Evolutionary conservation across 345 rosid genomes (phyloP).

Genomic region (Camelina neglecta): DNA sequence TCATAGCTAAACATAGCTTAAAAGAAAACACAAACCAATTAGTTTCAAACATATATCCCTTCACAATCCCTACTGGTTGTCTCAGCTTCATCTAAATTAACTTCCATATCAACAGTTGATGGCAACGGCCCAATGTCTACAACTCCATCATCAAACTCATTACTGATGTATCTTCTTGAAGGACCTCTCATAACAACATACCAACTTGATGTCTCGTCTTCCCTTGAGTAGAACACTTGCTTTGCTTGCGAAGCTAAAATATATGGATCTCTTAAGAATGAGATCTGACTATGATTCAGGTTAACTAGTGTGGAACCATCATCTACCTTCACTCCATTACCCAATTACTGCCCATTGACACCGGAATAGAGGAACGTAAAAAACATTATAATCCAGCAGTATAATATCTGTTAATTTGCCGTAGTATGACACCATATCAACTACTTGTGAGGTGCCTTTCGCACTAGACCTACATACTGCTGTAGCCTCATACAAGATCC

Average conservation of each 20-base stretch:
- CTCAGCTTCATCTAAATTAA: background rate
- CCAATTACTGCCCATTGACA: background rate
- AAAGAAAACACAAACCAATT: no score
- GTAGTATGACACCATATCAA: background rate
- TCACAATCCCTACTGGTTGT: background rate
- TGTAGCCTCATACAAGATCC: background rate
- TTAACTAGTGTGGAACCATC: slow-evolving; percentile 4
- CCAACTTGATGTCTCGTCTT: background rate
- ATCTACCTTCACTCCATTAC: background rate
- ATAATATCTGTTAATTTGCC: background rate
- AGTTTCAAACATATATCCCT: background rate
- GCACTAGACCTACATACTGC: background rate
- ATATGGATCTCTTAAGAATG: background rate
- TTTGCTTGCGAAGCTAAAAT: background rate
- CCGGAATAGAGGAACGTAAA: background rate
- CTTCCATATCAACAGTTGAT: background rate
- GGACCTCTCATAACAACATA: background rate
- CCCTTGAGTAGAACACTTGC: background rate
- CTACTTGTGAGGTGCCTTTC: background rate
- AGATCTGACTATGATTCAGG: background rate
- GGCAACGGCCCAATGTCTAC: background rate
- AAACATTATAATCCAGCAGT: background rate
- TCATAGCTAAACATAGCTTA: no score
- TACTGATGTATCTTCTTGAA: background rate
- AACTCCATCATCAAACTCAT: background rate